Conservation (phyloP, 257 asterid species). For the Sherardia arvensis region DNA sequence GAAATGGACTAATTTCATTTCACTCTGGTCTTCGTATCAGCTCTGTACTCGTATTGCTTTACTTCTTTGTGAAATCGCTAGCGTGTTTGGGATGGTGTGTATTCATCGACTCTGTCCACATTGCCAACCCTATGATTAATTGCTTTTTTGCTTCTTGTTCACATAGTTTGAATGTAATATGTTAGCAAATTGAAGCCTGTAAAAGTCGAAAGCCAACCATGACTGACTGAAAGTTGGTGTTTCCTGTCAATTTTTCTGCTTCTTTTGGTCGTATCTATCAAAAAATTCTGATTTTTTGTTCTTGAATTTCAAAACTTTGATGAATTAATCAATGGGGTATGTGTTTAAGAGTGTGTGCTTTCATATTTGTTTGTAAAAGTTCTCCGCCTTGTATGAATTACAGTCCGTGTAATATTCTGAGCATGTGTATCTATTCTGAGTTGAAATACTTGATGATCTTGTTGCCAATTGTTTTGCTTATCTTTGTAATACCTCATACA, state of each 20-base stretch:
- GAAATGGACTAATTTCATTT: background rate
- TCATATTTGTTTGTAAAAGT: too few relatives aligned
- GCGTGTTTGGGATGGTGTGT: background rate
- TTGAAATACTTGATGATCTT: too few relatives aligned
- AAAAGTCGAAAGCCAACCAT: background rate
- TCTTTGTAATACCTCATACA: too few relatives aligned
- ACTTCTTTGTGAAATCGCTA: background rate
- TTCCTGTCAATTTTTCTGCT: constrained; percentile 5
- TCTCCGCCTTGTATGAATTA: too few relatives aligned
- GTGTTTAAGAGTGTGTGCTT: too few relatives aligned
- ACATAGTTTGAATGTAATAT: background rate
- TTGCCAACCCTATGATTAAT: background rate
- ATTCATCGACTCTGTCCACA: background rate
- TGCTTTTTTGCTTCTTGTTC: background rate
- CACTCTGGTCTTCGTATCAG: background rate
- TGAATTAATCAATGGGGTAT: too few relatives aligned
- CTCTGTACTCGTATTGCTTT: background rate
- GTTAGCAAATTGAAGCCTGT: background rate
- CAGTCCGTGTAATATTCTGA: too few relatives aligned
- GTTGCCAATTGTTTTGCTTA: too few relatives aligned
- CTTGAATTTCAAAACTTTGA: too few relatives aligned
- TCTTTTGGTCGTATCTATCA: too few relatives aligned
- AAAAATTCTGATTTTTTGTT: too few relatives aligned
- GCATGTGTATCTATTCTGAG: too few relatives aligned
- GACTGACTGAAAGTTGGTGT: background rate